Conservation (phyloP, 345 rosid species). For the Diplotaxis tenuifolia region DNA sequence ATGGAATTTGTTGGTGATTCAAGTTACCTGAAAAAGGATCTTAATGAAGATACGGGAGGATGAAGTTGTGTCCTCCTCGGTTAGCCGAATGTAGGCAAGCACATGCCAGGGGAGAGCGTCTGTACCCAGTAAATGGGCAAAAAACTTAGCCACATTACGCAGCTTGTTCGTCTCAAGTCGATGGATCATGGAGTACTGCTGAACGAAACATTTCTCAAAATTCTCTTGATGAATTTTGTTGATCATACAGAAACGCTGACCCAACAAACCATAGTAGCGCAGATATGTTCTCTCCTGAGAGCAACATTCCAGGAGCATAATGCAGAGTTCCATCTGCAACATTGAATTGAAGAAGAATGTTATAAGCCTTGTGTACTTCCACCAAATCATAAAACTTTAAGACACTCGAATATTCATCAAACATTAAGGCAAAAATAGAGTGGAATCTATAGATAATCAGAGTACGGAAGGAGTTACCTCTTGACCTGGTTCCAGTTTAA, state of each 20-base stretch:
- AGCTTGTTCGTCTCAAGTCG: constrained; percentile 86
- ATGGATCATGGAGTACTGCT: constrained; percentile 94
- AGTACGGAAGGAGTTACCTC: constrained; percentile 54
- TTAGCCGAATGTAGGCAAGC: constrained; percentile 72
- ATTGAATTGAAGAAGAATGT: constrained; percentile 14
- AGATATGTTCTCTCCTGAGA: constrained; percentile 95
- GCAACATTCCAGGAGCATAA: constrained; percentile 95
- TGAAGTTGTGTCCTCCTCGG: constrained; percentile 94
- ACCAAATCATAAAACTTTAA: too few relatives aligned
- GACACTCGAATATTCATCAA: too few relatives aligned
- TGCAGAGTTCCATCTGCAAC: constrained; percentile 87
- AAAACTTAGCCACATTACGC: constrained; percentile 90
- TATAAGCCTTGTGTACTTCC: background rate
- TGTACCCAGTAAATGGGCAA: constrained; percentile 91
- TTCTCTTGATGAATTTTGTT: constrained; percentile 88
- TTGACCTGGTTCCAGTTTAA: constrained; percentile 97
- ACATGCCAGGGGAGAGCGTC: constrained; percentile 97
- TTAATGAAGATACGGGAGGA: constrained; percentile 90
- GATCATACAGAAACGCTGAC: constrained; percentile 95
- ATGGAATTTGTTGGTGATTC: constrained; percentile 7
- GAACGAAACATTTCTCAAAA: constrained; percentile 86
- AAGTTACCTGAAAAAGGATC: constrained; percentile 89
- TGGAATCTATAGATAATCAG: background rate
- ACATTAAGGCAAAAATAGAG: background rate
- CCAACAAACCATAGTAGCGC: constrained; percentile 81